Evolutionary conservation across 1,284 basidiomycete genomes (phyloP), one percentile per base, ranked within the genome.

Genomic region (Rhodofomes roseus): DNA sequence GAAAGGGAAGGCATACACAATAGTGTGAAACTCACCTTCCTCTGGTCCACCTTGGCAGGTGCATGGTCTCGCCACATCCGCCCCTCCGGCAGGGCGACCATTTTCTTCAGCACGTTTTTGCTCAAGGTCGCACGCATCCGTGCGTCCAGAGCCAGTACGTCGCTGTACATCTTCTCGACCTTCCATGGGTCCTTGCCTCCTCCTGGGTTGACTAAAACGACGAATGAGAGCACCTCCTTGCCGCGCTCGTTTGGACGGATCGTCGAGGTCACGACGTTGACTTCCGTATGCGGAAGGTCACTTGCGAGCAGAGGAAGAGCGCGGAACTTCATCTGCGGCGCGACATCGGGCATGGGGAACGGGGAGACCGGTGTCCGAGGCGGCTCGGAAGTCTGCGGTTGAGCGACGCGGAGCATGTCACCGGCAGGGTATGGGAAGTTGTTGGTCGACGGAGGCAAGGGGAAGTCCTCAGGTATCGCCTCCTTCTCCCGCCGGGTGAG

Each of bases 51-150:
- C 76, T 93, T 96, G 56, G 93, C 93, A 12, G 96, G 96, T 2
- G 96, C 96, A 73, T 97, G 94, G 75, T 98, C 96, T 73, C 89
- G 96, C 90, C 96, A 98, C 9, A 97, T 79, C 73, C 89, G 90
- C 56, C 92, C 92, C 71, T 99, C 96, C 1, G 96, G 96, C 58
- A 99, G 74, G 48, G 79, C 81, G 22, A 83, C 86, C 57, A 98
- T 86, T 74, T 86, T 92, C 77, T 93, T 92, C 27, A 82, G 81
- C 52, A 90, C 79, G 65, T 83, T 85, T 71, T 83, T 88, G 2
- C 80, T 89, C 62, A 92, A 89, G 60, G 80, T 82, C 67, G 79
- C 72, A 70, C 88, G 76, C 66, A 89, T 75, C 60, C 89, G 74
- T 68, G 86, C 77, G 69, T 99, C 96, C 53, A 99, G 80, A 50